Base-by-base conservation (phyloP, 2,329 filamentous ascomycete species). In the Ophiostoma montium region DNA sequence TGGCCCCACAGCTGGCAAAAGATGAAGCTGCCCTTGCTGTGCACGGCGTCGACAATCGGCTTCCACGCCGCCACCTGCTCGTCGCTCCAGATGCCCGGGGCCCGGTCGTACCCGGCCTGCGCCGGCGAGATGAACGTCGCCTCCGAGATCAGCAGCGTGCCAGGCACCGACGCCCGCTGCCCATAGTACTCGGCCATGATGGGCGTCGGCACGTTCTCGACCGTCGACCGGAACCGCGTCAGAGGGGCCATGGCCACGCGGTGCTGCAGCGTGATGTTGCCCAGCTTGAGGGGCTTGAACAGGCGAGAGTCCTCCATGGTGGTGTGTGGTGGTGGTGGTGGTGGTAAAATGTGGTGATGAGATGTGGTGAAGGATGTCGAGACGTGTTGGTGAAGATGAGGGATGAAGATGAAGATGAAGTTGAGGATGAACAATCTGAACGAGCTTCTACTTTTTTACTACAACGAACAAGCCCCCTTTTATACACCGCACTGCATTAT, bases 51-150 rank as follows among this genome's bases (percentile, higher is more conserved):
- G 1, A 75, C 77, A 27, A 83, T 64, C 46, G 67, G 64, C 19
- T 70, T 74, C 80, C 80, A 84, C 0, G 68, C 74, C 1, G 67
- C 66, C 43, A 76, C 67, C 55, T 82, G 78, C 30, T 66, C 69
- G 1, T 68, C 59, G 39, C 61, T 70, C 56, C 69, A 81, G 57
- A 83, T 74, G 1, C 76, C 78, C 0, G 80, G 78, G 0, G 71
- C 70, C 48, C 76, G 72, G 42, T 63, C 53, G 38, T 61, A 59
- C 1, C 65, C 64, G 15, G 62, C 63, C 0, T 61, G 58, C 12
- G 57, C 52, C 13, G 60, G 65, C 59, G 44, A 68, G 43, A 57
- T 56, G 60, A 71, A 60, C 66, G 74, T 62, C 69, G 68, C 68
- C 47, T 71, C 68, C 2, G 63, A 62, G 45, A 72, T 63, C 21